These are phyloP conservation scores for Emmonsia crescens DNA, from an alignment of 2,329 filamentous ascomycete species.

Conservation along the genomic window DNA sequence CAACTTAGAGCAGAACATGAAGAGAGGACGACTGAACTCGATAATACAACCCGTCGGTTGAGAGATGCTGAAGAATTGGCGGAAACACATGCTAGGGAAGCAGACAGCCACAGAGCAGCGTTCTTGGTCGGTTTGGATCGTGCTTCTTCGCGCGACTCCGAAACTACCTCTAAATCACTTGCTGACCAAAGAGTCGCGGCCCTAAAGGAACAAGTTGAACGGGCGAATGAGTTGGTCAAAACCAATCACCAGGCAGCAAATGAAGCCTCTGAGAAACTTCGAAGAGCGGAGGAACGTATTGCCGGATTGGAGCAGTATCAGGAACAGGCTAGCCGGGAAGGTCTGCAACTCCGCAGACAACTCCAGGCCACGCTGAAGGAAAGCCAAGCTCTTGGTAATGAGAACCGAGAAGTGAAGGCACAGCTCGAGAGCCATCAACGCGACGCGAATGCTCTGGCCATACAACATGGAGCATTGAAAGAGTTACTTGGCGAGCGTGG, in stretches of 20 bases:
- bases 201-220: slow-evolving; percentile 67
- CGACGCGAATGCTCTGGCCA: slow-evolving; percentile 83
- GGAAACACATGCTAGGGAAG: slow-evolving; percentile 78
- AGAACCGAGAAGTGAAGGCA: slow-evolving; percentile 71
- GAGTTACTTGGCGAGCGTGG: slow-evolving; percentile 84
- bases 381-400: slow-evolving; percentile 65
- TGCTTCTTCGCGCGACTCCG: slow-evolving; percentile 40
- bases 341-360: slow-evolving; percentile 78
- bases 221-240: slow-evolving; percentile 68
- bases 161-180: slow-evolving; percentile 34
- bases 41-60: slow-evolving; percentile 60
- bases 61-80: slow-evolving; percentile 80
- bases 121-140: slow-evolving; percentile 75
- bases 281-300: slow-evolving; percentile 89
- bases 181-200: slow-evolving; percentile 54
- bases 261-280: slow-evolving; percentile 72
- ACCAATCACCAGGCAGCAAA: slow-evolving; percentile 87
- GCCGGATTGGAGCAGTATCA: slow-evolving; percentile 94
- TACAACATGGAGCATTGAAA: slow-evolving; percentile 88
- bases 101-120: slow-evolving; percentile 70
- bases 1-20: slow-evolving; percentile 78
- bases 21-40: slow-evolving; percentile 64
- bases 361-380: slow-evolving; percentile 77
- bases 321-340: slow-evolving; percentile 90
- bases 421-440: slow-evolving; percentile 77